A percentile compares a stretch with the other conserved stretches of the same genome.
Evolutionary conservation across 2,329 filamentous ascomycete genomes (phyloP).

Genomic region (Purpureocillium lavendulum): DNA sequence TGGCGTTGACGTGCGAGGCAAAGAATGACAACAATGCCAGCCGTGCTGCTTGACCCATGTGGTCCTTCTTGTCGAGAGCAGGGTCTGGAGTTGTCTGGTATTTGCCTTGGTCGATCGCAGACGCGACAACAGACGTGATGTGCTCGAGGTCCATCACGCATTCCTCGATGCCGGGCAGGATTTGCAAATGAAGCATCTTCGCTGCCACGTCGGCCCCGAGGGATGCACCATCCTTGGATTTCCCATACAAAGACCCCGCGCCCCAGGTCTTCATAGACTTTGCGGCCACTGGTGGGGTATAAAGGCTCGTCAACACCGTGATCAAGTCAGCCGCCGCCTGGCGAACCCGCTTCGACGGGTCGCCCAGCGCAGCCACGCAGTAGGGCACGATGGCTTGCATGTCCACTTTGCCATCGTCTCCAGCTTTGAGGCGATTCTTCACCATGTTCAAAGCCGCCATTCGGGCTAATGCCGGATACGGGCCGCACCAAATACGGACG

Average conservation of each 20-base stretch:
- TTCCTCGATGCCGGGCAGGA: constrained; percentile 77
- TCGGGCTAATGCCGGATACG: constrained; percentile 60
- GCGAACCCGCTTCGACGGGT: constrained; percentile 68
- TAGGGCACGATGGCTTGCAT: constrained; percentile 81
- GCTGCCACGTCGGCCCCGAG: constrained; percentile 49
- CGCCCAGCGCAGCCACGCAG: constrained; percentile 63
- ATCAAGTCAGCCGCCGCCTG: constrained; percentile 64
- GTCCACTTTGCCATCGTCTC: constrained; percentile 46
- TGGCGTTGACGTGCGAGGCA: constrained; percentile 60
- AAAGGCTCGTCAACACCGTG: constrained; percentile 43
- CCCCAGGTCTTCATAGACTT: constrained; percentile 49
- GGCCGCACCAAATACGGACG: constrained; percentile 63
- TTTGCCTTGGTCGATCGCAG: constrained; percentile 30
- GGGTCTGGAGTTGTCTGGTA: constrained; percentile 22
- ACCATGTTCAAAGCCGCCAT: constrained; percentile 60
- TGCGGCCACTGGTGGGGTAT: constrained; percentile 24
- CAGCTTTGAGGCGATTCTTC: constrained; percentile 45
- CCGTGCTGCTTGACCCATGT: constrained; percentile 52
- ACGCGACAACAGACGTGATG: constrained; percentile 52
- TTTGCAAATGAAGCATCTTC: constrained; percentile 54
- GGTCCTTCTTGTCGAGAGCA: constrained; percentile 41
- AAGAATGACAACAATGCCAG: constrained; percentile 63
- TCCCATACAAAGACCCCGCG: constrained; percentile 56
- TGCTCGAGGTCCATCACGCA: constrained; percentile 72
- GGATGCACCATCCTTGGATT: constrained; percentile 36